Percentiles rank a stretch among this genome's conserved stretches.
These are phyloP conservation scores for Calendula officinalis DNA, from an alignment of 129 eudicot species.

Conservation along the genomic window DNA sequence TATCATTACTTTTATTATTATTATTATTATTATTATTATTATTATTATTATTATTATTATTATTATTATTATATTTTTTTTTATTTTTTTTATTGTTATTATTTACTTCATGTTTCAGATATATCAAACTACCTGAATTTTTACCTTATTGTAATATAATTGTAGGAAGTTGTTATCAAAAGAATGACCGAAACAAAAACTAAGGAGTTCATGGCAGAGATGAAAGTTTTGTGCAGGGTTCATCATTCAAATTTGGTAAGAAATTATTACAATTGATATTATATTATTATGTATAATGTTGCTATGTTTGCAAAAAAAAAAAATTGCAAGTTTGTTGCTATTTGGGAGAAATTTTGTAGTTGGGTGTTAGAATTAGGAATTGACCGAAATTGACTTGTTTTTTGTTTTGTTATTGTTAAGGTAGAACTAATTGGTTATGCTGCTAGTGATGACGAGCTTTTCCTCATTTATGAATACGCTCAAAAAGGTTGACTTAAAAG, in stretches of 20 bases:
- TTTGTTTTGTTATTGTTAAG: slow-evolving; percentile 42
- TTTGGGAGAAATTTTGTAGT: neutral
- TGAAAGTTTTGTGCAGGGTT: slow-evolving; percentile 95
- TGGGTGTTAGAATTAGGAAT: neutral
- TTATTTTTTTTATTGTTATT: too few relatives aligned
- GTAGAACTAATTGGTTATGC: slow-evolving; percentile 91
- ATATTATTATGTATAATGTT: neutral
- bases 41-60: too few relatives aligned
- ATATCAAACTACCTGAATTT: slow-evolving; percentile 5
- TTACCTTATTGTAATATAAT: slow-evolving; percentile 13
- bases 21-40: too few relatives aligned
- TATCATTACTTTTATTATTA: neutral
- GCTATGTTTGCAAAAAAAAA: neutral
- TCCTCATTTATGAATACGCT: slow-evolving; percentile 80
- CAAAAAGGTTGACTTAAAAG: slow-evolving; percentile 83
- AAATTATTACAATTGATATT: slow-evolving; percentile 8
- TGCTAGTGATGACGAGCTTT: slow-evolving; percentile 70
- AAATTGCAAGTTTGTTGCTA: neutral
- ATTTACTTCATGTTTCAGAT: slow-evolving; percentile 5
- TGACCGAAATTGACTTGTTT: slow-evolving; percentile 15
- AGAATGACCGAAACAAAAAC: slow-evolving; percentile 68
- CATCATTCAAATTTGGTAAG: slow-evolving; percentile 95
- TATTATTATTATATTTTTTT: too few relatives aligned
- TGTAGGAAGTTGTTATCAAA: slow-evolving; percentile 69
- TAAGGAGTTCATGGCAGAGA: slow-evolving; percentile 71